Conservation (phyloP, 352 stramenopile genomes). For the Phytopythium montanum region DNA sequence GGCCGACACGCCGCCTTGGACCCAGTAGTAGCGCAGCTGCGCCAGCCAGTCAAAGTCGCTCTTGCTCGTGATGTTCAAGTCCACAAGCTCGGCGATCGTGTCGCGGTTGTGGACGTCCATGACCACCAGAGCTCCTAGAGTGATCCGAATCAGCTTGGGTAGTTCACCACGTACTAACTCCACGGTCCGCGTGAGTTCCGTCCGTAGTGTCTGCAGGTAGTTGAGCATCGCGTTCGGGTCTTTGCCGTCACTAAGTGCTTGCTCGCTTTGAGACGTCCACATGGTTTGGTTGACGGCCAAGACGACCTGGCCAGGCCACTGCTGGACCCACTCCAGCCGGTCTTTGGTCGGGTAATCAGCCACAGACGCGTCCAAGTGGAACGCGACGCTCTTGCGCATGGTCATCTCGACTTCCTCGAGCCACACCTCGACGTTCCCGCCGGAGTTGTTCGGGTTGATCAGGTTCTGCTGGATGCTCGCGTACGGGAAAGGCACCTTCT, state of each 20-base stretch:
- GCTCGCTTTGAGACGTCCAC: constrained; percentile 88
- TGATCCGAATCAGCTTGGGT: constrained; percentile 90
- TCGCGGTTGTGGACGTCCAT: constrained; percentile 96
- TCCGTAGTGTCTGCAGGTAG: constrained; percentile 63
- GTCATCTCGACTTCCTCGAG: constrained; percentile 82
- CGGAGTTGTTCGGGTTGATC: constrained; percentile 93
- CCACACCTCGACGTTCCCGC: constrained; percentile 92
- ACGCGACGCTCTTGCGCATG: constrained; percentile 82
- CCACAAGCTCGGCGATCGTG: constrained; percentile 89
- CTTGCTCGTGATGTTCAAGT: constrained; percentile 70
- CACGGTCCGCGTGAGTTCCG: constrained; percentile 87
- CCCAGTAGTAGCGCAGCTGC: constrained; percentile 93
- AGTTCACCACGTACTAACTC: constrained; percentile 91
- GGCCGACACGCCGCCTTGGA: constrained; percentile 74
- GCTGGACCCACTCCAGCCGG: constrained; percentile 88
- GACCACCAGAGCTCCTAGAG: constrained; percentile 90
- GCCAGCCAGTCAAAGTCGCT: constrained; percentile 93
- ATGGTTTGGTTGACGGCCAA: constrained; percentile 91
- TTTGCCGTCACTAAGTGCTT: constrained; percentile 33
- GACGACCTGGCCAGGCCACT: constrained; percentile 93
- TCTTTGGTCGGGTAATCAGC: constrained; percentile 85
- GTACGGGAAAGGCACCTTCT: constrained; percentile 90
- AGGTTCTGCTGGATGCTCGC: constrained; percentile 80
- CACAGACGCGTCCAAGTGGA: constrained; percentile 82
- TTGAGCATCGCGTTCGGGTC: constrained; percentile 43